phyloP scores from a whole-genome alignment of 129 eudicot genomes.

The Flaveria robusta region DNA sequence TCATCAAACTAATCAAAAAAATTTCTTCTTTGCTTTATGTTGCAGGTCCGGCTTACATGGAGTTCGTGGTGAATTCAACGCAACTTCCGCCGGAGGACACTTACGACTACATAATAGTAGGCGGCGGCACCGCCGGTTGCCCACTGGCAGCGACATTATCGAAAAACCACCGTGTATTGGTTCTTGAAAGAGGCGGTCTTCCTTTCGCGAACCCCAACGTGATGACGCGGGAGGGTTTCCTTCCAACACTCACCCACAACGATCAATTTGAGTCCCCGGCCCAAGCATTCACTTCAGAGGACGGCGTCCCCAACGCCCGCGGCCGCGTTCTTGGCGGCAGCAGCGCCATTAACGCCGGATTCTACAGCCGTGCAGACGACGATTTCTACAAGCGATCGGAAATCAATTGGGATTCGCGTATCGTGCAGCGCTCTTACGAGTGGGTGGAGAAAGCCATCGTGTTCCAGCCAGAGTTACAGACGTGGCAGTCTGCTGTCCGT shows the following conservation, averaged over 20 bases:
- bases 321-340: conserved; percentile 96
- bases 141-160: conserved; percentile 85
- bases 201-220: conserved; percentile 59
- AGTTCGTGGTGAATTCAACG: conserved; percentile 62
- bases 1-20: background rate
- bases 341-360: conserved; percentile 88
- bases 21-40: background rate
- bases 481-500: conserved; percentile 72
- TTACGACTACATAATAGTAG: conserved; percentile 77
- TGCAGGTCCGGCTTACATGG: conserved; percentile 63
- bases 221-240: conserved; percentile 71
- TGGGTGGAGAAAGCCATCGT: conserved; percentile 84
- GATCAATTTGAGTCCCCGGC: conserved; percentile 66
- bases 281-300: conserved; percentile 74
- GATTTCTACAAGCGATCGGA: conserved; percentile 61
- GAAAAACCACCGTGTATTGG: conserved; percentile 44
- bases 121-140: conserved; percentile 92
- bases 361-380: conserved; percentile 69
- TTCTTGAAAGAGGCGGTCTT: conserved; percentile 75
- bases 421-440: conserved; percentile 59
- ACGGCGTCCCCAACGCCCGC: conserved; percentile 84
- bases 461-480: conserved; percentile 63
- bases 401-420: conserved; percentile 51
- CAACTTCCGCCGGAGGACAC: conserved; percentile 60
- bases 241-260: conserved; percentile 44